phyloP scores from a whole-genome alignment of 176 grass and related monocot species.

The Eleusine indica region DNA sequence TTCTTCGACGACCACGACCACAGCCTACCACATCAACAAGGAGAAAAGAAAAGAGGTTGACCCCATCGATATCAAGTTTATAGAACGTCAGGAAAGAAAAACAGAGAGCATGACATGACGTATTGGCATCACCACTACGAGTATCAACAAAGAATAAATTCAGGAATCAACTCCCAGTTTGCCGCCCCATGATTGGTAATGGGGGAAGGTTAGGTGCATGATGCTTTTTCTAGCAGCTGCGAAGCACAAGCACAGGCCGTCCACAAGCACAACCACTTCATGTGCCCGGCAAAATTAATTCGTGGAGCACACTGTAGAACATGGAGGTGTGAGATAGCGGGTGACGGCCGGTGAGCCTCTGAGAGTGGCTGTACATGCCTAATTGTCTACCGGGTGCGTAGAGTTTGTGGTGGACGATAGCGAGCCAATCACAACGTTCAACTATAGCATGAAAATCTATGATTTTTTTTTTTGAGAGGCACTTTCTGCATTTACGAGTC shows the following conservation, averaged over 20 bases:
- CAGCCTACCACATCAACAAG: conserved; percentile 33
- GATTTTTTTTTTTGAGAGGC: neutral
- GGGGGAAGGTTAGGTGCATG: conserved; percentile 17
- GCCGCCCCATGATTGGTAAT: conserved; percentile 48
- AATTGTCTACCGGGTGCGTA: neutral
- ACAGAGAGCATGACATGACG: neutral
- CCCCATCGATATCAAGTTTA: neutral
- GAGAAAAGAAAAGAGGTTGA: neutral
- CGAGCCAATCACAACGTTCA: neutral
- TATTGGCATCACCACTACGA: conserved; percentile 18
- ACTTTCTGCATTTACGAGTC: neutral
- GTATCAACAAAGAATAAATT: neutral
- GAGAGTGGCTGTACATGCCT: neutral
- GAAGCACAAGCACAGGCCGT: neutral
- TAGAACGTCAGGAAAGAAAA: neutral
- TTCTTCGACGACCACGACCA: neutral
- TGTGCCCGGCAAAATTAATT: neutral
- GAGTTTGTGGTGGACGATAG: neutral
- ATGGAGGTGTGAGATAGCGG: neutral
- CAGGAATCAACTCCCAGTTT: neutral
- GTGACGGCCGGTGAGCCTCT: neutral
- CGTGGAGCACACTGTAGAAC: conserved; percentile 1
- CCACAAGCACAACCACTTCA: neutral
- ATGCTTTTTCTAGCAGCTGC: neutral
- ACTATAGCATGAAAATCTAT: no score